Conservation (phyloP, 176 grass and related monocot species). For the Poa pratensis region DNA sequence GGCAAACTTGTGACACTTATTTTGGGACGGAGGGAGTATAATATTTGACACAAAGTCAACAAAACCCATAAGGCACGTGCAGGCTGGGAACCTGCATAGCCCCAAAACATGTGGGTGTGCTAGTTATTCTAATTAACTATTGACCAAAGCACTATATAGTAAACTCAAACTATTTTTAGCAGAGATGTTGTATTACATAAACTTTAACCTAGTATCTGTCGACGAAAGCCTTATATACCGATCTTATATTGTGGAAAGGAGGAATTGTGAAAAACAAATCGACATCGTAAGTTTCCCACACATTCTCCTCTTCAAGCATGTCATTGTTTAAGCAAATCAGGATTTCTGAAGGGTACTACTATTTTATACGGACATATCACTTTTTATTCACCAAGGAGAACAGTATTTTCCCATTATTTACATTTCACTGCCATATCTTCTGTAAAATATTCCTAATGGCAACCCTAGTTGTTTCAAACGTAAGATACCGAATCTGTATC, state of each 20-base stretch:
- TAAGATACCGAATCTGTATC: not conserved
- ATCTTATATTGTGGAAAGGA: not conserved
- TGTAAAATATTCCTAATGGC: not conserved
- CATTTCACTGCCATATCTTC: not conserved
- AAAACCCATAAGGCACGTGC: no score
- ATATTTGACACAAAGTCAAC: no score
- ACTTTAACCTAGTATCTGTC: not conserved
- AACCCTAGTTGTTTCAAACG: not conserved
- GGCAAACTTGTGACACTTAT: no score
- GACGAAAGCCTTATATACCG: not conserved
- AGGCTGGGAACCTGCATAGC: not conserved
- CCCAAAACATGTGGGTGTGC: not conserved
- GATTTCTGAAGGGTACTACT: not conserved
- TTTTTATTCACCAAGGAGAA: not conserved
- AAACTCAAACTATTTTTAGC: not conserved
- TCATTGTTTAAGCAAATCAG: not conserved
- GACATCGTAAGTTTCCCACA: not conserved
- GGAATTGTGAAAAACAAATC: not conserved
- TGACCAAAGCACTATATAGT: not conserved
- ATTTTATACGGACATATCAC: not conserved
- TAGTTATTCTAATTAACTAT: not conserved
- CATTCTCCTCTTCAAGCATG: not conserved
- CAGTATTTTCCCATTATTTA: not conserved
- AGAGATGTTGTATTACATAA: not conserved
- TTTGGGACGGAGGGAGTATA: no score